Evolutionary conservation across 768 basidiomycete species (phyloP), one percentile per base, ranked within the genome.

Genomic region (Amylocystis lapponica): DNA sequence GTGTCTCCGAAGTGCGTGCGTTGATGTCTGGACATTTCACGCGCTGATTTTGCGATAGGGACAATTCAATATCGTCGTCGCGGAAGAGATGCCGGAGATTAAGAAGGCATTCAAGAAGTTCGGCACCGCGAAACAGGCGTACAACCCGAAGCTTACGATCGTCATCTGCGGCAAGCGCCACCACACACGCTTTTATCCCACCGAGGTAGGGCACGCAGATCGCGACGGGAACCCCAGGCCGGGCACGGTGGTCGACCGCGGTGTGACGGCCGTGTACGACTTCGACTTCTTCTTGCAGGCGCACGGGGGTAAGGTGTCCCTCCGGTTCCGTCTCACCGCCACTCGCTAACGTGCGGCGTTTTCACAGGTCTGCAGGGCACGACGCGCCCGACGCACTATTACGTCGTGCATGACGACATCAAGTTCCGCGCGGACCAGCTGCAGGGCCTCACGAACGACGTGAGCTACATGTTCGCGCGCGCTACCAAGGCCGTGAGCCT

Each of bases 1-100:
- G 88, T 37, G 86, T 90, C 22, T 87, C 86, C 2, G 86, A 89
- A 65, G 86, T 83, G 39, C 27, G 63, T 33, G 17, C 13, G 21
- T 35, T 21, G 43, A 19, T 27, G 31, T 9, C 12, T 37, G 4
- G 13, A 6, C 12, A 19, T 35, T n/a, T 4, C 33, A 21, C 19
- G 23, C 17, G 21, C 30, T 37, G 34, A 14, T 25, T 6, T 12
- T 13, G 3, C 38, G 40, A 11, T 40, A 75, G 66, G 75, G 75
- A 1, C 76, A 77, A 64, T 78, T 75, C 48, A 41, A 58, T 9
- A 66, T 60, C 9, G 75, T 78, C 23, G 60, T 71, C 23, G 14
- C 17, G 13, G 65, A 73, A 20, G 75, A 77, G 47, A 63, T 62
- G 32, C 71, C 73, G 2, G 50, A 63, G 49, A 74, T 78, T 3